Percentiles rank a stretch among this genome's conserved stretches.
Conservation (phyloP, 108 stramenopile genomes). For the Fragilariopsis cylindrus region DNA sequence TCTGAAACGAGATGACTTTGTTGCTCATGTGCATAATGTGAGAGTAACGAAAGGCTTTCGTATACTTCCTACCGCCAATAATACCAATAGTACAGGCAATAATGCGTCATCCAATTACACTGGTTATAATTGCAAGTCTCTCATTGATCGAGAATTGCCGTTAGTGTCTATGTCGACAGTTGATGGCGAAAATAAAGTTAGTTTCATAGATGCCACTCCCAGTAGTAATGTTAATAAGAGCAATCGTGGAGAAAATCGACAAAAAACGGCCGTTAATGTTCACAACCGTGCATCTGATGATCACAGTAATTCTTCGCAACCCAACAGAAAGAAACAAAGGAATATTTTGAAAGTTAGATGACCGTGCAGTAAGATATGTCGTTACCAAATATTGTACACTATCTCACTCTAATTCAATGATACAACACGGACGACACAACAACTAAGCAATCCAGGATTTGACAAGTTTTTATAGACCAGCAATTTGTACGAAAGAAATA, state of each 20-base stretch:
- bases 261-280: background rate
- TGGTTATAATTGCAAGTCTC: conserved; percentile 7
- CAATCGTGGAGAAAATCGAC: background rate
- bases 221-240: no score
- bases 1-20: conserved; percentile 64
- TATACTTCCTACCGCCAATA: conserved; percentile 17
- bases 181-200: no score
- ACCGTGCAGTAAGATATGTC: no score
- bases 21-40: conserved; percentile 45
- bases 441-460: no score
- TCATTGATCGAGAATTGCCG: conserved; percentile 14
- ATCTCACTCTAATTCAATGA: no score
- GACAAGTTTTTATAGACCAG: no score
- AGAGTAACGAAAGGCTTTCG: conserved; percentile 27
- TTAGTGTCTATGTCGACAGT: background rate
- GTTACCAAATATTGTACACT: no score
- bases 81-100: background rate
- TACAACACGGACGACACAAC: no score
- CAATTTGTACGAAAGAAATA: no score
- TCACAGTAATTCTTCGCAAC: background rate
- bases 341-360: background rate
- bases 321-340: background rate
- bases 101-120: background rate
- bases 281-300: background rate
- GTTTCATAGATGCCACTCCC: no score